phyloP scores from a whole-genome alignment of 1,284 basidiomycete species.

The Leucoagaricus sp. region DNA sequence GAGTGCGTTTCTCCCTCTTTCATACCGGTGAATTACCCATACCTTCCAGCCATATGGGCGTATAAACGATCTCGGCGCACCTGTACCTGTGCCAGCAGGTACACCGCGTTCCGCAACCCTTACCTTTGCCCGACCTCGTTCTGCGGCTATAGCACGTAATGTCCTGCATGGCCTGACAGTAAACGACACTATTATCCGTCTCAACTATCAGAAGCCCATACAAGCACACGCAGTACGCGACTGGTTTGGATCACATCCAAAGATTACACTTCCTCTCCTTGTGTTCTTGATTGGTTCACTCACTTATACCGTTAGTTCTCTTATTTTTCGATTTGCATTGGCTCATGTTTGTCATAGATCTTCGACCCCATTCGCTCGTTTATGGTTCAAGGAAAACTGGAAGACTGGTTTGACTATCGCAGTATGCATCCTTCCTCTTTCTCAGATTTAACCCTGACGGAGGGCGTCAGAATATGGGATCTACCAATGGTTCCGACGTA shows the following conservation, averaged over 20 bases:
- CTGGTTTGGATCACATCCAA: constrained; percentile 87
- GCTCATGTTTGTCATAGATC: neutral
- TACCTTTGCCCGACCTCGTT: constrained; percentile 61
- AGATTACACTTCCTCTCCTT: constrained; percentile 82
- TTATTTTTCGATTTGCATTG: constrained; percentile 22
- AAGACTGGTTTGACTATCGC: constrained; percentile 80
- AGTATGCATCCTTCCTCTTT: constrained; percentile 38
- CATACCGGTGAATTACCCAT: neutral
- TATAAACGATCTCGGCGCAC: constrained; percentile 68
- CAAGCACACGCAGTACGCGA: constrained; percentile 78
- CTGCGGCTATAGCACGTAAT: constrained; percentile 85
- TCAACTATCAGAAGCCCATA: constrained; percentile 75
- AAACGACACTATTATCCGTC: constrained; percentile 47
- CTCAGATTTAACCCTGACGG: neutral
- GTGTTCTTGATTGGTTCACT: constrained; percentile 88
- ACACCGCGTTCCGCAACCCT: constrained; percentile 67
- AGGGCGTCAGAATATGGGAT: constrained; percentile 51
- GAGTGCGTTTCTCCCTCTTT: constrained; percentile 46
- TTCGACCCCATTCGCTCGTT: constrained; percentile 63
- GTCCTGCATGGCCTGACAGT: constrained; percentile 75
- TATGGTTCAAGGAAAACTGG: constrained; percentile 82
- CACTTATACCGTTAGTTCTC: constrained; percentile 75
- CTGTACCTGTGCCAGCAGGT: constrained; percentile 68
- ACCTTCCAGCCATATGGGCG: constrained; percentile 76
- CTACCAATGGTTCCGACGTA: constrained; percentile 68